These are phyloP conservation scores for Solanum medicagineum DNA, from an alignment of 257 asterid genomes.

Conservation along the genomic window DNA sequence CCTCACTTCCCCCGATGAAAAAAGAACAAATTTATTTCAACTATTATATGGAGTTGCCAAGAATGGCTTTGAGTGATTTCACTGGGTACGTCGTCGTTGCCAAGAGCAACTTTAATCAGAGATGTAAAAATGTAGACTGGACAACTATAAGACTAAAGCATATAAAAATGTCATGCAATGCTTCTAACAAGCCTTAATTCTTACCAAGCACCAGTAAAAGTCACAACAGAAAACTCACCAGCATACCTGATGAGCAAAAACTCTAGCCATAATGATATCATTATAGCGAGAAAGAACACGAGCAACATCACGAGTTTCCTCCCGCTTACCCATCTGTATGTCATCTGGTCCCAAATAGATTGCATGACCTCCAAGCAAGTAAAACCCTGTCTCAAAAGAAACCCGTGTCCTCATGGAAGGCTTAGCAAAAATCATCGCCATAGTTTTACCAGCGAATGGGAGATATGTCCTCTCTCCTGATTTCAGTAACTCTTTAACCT, in stretches of 20 bases:
- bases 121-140: not conserved
- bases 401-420: constrained; percentile 98
- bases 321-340: constrained; percentile 98
- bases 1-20: not conserved
- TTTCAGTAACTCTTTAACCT: constrained; percentile 73
- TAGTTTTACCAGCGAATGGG: constrained; percentile 88
- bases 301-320: constrained; percentile 97
- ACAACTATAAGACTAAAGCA: not conserved
- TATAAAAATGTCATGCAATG: not conserved
- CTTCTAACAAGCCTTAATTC: not conserved
- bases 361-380: constrained; percentile 97
- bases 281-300: constrained; percentile 92
- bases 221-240: constrained; percentile 27
- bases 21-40: not conserved
- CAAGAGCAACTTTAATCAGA: not conserved
- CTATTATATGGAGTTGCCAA: not conserved
- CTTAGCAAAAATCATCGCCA: constrained; percentile 97
- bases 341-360: constrained; percentile 85
- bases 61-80: not conserved
- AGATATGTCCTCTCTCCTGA: constrained; percentile 81
- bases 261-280: constrained; percentile 97
- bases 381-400: constrained; percentile 93
- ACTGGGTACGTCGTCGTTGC: not conserved
- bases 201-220: not conserved
- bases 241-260: constrained; percentile 97